Evolutionary conservation across 495 filamentous ascomycete species (phyloP), one percentile per base, ranked within the genome.

Genomic region (Parmelia sp.): DNA sequence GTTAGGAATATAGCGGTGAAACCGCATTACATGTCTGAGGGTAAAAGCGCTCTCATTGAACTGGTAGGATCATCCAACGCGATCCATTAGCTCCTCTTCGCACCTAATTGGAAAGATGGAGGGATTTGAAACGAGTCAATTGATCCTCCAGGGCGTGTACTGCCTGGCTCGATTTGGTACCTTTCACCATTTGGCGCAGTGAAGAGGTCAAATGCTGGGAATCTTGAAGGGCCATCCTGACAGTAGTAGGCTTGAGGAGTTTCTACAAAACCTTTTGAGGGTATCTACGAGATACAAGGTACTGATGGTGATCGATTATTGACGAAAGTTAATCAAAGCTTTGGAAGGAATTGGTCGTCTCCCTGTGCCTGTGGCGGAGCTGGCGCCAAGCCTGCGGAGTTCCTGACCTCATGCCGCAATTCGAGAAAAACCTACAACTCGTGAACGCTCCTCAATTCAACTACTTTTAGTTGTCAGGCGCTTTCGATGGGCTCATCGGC

Each of bases 401-500:
- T 19, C 25, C 51, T 55, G 51, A 55, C 29, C 51, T 55, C 29
- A 55, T 55, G 51, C 51, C 51, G 51, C 51, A 55, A 55, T 5
- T 15, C 14, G 15, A 15, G 8, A 31, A 27, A 31, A 0, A 10
- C 51, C 25, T n/a, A 7, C 51, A 33, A 55, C 14, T 7, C 12
- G 21, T 21, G 17, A 9, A 55, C 11, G 29, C 25, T 55, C 6
- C 17, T 21, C 29, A 55, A 1, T 33, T 10, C 51, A 19, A 33
- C 17, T 31, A 3, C 29, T 5, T n/a, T n/a, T 21, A 14, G 33
- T 33, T 7, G 12, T 33, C 10, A 33, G 27, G 0, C 4, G 10
- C n/a, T 0, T 12, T 42, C 27, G 68, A 90, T 90, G 87, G 87
- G 87, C 31, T 79, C 83, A 4, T 80, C 83, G 21, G 70, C 82